phyloP scores from a whole-genome alignment of 257 asterid species.

The Mentha longifolia region DNA sequence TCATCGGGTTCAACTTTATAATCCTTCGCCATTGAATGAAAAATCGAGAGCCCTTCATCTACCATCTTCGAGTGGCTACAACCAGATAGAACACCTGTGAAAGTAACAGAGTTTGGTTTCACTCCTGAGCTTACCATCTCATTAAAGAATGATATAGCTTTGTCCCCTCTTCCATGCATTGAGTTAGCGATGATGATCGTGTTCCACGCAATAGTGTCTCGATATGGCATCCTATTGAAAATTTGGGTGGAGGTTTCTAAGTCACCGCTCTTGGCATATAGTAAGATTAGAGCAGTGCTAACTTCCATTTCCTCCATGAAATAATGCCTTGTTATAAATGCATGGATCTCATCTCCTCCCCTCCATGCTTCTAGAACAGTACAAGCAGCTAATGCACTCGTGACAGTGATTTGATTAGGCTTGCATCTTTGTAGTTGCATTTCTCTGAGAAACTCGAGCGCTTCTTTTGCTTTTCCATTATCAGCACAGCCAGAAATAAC shows the following conservation, averaged over 20 bases:
- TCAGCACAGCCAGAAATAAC: constrained; percentile 64
- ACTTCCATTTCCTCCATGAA: constrained; percentile 50
- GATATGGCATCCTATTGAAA: constrained; percentile 49
- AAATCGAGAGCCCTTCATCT: constrained; percentile 55
- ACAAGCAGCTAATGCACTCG: constrained; percentile 58
- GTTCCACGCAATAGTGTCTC: constrained; percentile 73
- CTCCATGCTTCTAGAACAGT: constrained; percentile 53
- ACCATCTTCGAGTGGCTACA: constrained; percentile 74
- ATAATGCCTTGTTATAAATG: constrained; percentile 42
- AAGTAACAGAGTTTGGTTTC: constrained; percentile 66
- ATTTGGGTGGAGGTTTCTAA: constrained; percentile 47
- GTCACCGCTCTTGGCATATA: constrained; percentile 73
- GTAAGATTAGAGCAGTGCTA: constrained; percentile 58
- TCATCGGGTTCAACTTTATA: constrained; percentile 62
- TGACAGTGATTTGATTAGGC: constrained; percentile 68
- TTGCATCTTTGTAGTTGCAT: constrained; percentile 61
- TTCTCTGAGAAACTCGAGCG: constrained; percentile 48
- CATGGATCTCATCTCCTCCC: constrained; percentile 68
- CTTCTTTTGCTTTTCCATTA: constrained; percentile 50
- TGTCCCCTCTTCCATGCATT: constrained; percentile 74
- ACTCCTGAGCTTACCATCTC: constrained; percentile 55
- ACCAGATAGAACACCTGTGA: constrained; percentile 66
- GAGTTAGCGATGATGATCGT: constrained; percentile 66
- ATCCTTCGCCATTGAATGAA: constrained; percentile 54
- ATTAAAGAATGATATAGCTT: constrained; percentile 53